Base-by-base conservation (phyloP, 768 basidiomycete genomes). In the Mycena albidolilacea region DNA sequence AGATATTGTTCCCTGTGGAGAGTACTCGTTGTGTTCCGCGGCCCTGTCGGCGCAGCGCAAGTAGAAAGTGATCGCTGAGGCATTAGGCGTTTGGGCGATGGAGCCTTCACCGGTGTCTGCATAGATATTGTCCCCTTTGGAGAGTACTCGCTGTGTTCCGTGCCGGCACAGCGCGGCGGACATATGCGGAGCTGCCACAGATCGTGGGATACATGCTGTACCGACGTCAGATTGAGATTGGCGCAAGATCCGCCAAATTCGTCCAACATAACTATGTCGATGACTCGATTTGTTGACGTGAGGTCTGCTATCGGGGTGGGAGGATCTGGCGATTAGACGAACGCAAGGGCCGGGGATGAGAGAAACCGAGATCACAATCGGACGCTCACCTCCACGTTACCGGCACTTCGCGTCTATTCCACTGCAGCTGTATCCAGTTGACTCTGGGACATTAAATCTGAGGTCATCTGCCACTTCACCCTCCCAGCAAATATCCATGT, bases 131-230 rank as follows among this genome's bases (percentile, higher is more conserved):
- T 43, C 41, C 41, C 41, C 41, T 43, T 5, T 43, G 41, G 41
- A 43, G 41, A 43, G 41, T 43, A 43, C 41, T 43, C 41, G 14
- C 41, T 43, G 41, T 43, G 41, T 43, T 43, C 41, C 41, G 41
- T 43, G 41, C 41, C 41, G 41, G 41, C 41, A 43, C 41, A 43
- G 41, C 10, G 41, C 21, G 23, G 55, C 55, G 55, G 55, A 58
- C 55, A 58, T 58, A 58, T 58, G 55, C 21, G 55, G 55, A 58
- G 23, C 55, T 23, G 23, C 55, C 35, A 37, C 35, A 58, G 55
- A 58, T 58, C 55, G 50, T 52, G 50, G 50, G 50, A 52, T 52
- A 52, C 50, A 52, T 52, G 50, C 50, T 52, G 50, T 52, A 30
- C 15, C 11, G 41, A 43, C 6, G 41, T 43, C 41, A 30, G 30